Evolutionary conservation across 495 filamentous ascomycete species (phyloP).

Genomic region (Niebla homalea): DNA sequence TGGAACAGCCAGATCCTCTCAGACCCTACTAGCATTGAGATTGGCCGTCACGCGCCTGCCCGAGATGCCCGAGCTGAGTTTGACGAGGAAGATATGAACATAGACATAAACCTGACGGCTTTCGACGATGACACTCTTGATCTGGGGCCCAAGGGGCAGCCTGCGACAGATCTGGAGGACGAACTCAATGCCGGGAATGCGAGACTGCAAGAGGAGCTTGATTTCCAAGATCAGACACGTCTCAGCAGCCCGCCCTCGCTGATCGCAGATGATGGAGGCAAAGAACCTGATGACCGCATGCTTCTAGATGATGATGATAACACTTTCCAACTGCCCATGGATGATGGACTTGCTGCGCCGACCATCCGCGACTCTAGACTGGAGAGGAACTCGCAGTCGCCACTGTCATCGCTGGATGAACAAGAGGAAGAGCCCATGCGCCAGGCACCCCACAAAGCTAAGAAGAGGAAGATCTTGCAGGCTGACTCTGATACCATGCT

Average conservation of each 20-base stretch:
- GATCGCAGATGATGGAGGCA: conserved; percentile 30
- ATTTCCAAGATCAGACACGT: conserved; percentile 31
- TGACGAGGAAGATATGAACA: conserved; percentile 35
- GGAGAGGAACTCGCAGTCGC: conserved; percentile 51
- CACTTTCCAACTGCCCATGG: conserved; percentile 49
- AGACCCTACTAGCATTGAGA: conserved; percentile 40
- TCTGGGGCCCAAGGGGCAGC: conserved; percentile 68
- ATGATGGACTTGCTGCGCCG: conserved; percentile 30
- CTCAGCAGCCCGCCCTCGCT: conserved; percentile 24
- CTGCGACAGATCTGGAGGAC: conserved; percentile 50
- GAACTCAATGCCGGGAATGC: conserved; percentile 58
- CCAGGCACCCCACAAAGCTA: conserved; percentile 51
- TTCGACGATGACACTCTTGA: conserved; percentile 51
- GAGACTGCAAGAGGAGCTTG: conserved; percentile 38
- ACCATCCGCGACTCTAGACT: conserved; percentile 31
- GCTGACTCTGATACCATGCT: conserved; percentile 54
- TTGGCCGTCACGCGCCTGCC: conserved; percentile 28
- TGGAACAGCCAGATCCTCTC: conserved; percentile 60
- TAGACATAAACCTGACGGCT: conserved; percentile 39
- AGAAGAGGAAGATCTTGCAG: conserved; percentile 62
- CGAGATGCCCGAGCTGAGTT: conserved; percentile 34
- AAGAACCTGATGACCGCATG: conserved; percentile 22
- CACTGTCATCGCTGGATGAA: conserved; percentile 40
- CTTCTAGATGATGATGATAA: conserved; percentile 43
- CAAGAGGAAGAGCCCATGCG: conserved; percentile 40